Evolutionary conservation across 1,284 basidiomycete species (phyloP), one percentile per base, ranked within the genome.

Genomic region (Phellinidium pouzarii): DNA sequence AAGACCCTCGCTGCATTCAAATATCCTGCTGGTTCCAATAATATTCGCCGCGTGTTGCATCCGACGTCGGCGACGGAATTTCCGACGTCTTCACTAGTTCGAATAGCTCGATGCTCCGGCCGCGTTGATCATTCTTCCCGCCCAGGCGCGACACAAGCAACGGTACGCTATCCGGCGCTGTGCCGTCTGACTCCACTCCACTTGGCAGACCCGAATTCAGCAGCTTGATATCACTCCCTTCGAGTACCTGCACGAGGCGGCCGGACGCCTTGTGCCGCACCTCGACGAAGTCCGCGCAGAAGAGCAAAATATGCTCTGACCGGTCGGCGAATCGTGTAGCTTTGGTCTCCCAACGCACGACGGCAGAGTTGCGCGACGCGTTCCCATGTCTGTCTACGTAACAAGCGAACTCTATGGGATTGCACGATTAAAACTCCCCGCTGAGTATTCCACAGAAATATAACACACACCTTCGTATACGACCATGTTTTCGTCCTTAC

Each of bases 11-110:
- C 8, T 2, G 4, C 8, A 3, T 38, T 42, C 41, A 79, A 78
- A 84, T 80, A 62, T 86, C 83, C 80, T 84, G 87, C 59, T 84
- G 83, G 44, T 82, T 82, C 84, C 84, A 87, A 44, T 80, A 58
- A 31, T 61, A 63, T 14, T 67, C 67, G 40, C 29, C 37, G 6
- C 4, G n/a, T 19, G 22, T 17, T 5, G 23, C 40, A 34, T 60
- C 60, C 19, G 63, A 31, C n/a, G 70, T 62, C 26, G 69, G 58
- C 37, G 65, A 38, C 26, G 55, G 63, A 41, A 82, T 68, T 58
- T 82, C 82, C 29, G 71, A 63, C 5, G 88, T 90, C 68, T 87
- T 79, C 57, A 83, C 66, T 56, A 90, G 66, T 66, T 91, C 83
- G 2, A 84, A 68, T 44, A 90, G 68, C 61, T 73, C 77, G 57